These are phyloP conservation scores for Cyclotella atomus DNA, from an alignment of 108 stramenopile genomes.

Conservation along the genomic window DNA sequence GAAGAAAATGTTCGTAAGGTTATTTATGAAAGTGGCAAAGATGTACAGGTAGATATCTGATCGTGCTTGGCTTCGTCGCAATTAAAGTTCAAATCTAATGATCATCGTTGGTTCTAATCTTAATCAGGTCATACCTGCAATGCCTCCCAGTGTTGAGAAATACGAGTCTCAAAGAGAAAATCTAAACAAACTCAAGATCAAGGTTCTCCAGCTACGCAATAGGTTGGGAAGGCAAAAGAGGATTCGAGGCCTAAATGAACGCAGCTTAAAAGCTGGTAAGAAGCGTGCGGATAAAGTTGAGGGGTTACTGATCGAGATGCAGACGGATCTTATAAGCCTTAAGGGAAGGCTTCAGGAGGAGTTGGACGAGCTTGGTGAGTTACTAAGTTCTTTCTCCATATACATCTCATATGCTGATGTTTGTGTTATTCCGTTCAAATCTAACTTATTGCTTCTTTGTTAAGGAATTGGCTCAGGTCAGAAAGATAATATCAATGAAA, in stretches of 20 bases:
- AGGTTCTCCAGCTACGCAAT: slow-evolving; percentile 68
- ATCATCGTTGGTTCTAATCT: too few species aligned
- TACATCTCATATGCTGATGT: background rate
- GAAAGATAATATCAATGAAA: too few species aligned
- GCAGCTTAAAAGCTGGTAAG: slow-evolving; percentile 48
- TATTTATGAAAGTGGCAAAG: slow-evolving; percentile 55
- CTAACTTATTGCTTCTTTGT: background rate
- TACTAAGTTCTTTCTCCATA: background rate
- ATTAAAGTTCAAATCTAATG: too few species aligned
- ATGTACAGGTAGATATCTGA: slow-evolving; percentile 57
- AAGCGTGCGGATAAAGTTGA: slow-evolving; percentile 68
- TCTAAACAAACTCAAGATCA: slow-evolving; percentile 54
- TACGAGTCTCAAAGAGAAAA: slow-evolving; percentile 72
- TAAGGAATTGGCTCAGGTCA: slow-evolving; percentile 1
- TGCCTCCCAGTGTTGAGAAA: slow-evolving; percentile 55
- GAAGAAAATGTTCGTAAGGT: slow-evolving; percentile 56
- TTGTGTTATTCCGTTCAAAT: too few species aligned
- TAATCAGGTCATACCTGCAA: slow-evolving; percentile 52
- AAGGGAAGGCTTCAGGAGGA: slow-evolving; percentile 72
- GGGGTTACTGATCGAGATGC: slow-evolving; percentile 76
- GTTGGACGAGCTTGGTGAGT: slow-evolving; percentile 64
- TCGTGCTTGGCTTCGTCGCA: too few species aligned
- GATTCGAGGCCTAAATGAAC: slow-evolving; percentile 71
- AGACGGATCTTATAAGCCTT: slow-evolving; percentile 73
- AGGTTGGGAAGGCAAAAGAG: slow-evolving; percentile 71